phyloP scores from a whole-genome alignment of 805 yeast genomes.

The Yamadazyma kitorensis region DNA sequence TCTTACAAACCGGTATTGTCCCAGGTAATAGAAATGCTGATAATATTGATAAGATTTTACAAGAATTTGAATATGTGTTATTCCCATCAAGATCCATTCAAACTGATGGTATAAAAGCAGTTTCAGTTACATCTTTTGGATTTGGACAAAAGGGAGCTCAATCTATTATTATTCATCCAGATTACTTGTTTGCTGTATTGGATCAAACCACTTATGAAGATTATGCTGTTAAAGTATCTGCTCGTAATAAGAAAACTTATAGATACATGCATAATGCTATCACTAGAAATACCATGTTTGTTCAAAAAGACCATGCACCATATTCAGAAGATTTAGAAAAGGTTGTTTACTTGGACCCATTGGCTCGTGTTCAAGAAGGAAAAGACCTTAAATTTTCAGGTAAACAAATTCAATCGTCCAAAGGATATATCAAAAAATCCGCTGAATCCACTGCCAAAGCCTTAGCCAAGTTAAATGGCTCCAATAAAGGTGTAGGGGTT shows the following conservation, averaged over 20 bases:
- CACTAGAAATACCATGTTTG: slow-evolving; percentile 85
- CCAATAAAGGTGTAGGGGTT: slow-evolving; percentile 82
- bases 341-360: slow-evolving; percentile 92
- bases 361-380: slow-evolving; percentile 65
- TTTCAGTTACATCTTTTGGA: slow-evolving; percentile 95
- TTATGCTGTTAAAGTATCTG: slow-evolving; percentile 66
- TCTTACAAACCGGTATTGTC: slow-evolving; percentile 85
- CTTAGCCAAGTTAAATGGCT: slow-evolving; percentile 53
- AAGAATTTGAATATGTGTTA: slow-evolving; percentile 82
- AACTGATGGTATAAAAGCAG: slow-evolving; percentile 97
- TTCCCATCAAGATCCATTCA: slow-evolving; percentile 92
- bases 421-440: slow-evolving; percentile 42
- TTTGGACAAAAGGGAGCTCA: slow-evolving; percentile 99
- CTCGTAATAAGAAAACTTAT: slow-evolving; percentile 87
- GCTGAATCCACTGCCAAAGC: slow-evolving; percentile 64
- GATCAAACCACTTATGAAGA: slow-evolving; percentile 66
- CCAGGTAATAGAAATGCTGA: slow-evolving; percentile 99
- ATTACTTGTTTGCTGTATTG: slow-evolving; percentile 84
- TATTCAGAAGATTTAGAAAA: slow-evolving; percentile 85
- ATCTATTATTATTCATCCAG: slow-evolving; percentile 88
- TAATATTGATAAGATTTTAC: slow-evolving; percentile 80
- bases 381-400: slow-evolving; percentile 45
- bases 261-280: slow-evolving; percentile 95
- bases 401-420: slow-evolving; percentile 48
- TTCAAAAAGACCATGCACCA: slow-evolving; percentile 92